phyloP scores from a whole-genome alignment of 768 basidiomycete species.

The Boletus sp. region DNA sequence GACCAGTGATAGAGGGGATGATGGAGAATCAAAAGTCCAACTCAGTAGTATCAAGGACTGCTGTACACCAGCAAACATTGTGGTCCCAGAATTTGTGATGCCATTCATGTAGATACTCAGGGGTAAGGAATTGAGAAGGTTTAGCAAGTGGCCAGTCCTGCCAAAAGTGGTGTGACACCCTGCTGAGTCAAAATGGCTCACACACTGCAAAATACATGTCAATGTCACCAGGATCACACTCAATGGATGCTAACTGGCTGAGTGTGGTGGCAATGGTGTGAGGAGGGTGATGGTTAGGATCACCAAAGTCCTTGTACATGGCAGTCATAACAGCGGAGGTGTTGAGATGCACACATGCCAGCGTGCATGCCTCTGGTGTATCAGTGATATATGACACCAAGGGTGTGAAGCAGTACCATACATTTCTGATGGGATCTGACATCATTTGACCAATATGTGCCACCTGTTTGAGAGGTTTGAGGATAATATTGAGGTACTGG shows the following conservation, averaged over 20 bases:
- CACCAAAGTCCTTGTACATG: background rate
- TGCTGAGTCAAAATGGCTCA: background rate
- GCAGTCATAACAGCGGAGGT: background rate
- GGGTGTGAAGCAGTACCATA: too few relatives aligned
- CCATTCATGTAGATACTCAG: background rate
- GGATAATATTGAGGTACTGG: too few relatives aligned
- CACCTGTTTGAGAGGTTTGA: too few relatives aligned
- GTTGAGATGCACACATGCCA: background rate
- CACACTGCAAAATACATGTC: background rate
- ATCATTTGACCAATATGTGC: too few relatives aligned
- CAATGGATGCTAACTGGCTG: background rate
- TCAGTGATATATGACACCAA: background rate
- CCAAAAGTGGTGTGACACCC: background rate
- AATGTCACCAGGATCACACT: background rate
- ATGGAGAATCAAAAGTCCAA: background rate
- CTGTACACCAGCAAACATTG: background rate
- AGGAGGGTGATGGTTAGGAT: background rate
- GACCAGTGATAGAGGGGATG: constrained; percentile 18
- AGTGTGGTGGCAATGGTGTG: background rate
- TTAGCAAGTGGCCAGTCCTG: background rate
- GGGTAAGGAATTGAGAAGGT: background rate
- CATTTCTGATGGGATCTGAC: too few relatives aligned
- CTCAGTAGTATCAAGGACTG: background rate
- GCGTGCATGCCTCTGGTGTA: background rate
- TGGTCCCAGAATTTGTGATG: background rate